Percentiles rank a stretch among this genome's conserved stretches.
These are phyloP conservation scores for Fusarium buharicum DNA, from an alignment of 2,329 filamentous ascomycete species.

Conservation along the genomic window DNA sequence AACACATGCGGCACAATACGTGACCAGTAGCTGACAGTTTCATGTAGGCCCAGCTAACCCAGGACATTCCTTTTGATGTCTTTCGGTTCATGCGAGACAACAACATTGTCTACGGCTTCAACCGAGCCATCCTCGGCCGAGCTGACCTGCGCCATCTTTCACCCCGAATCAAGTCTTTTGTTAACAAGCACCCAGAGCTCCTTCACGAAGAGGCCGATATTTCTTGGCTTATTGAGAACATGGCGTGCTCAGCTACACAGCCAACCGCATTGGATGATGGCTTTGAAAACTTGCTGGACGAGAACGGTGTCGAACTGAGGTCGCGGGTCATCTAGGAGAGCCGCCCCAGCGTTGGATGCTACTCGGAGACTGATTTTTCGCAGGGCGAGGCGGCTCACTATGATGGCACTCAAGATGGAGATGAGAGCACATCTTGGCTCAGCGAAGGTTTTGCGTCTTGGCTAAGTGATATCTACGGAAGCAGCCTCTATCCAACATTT, in stretches of 20 bases:
- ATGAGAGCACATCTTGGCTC: slow-evolving; percentile 37
- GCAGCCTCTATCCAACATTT: slow-evolving; percentile 63
- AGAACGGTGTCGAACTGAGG: slow-evolving; percentile 25
- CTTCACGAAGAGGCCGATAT: slow-evolving; percentile 61
- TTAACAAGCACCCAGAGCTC: slow-evolving; percentile 56
- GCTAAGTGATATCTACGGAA: slow-evolving; percentile 57
- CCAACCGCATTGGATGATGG: slow-evolving; percentile 2
- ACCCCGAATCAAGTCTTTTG: slow-evolving; percentile 58
- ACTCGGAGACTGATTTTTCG: slow-evolving; percentile 24
- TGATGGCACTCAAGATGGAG: slow-evolving; percentile 19
- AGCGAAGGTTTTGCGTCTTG: slow-evolving; percentile 49
- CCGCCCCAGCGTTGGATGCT: slow-evolving; percentile 27
- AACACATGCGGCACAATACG: neutral
- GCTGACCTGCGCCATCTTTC: slow-evolving; percentile 57
- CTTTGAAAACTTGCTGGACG: slow-evolving; percentile 14
- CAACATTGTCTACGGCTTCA: slow-evolving; percentile 80
- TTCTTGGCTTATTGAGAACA: slow-evolving; percentile 56
- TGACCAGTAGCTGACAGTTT: slow-evolving; percentile 17
- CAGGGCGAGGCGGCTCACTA: slow-evolving; percentile 28
- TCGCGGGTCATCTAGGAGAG: slow-evolving; percentile 39
- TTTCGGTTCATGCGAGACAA: slow-evolving; percentile 88
- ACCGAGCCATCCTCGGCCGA: slow-evolving; percentile 60
- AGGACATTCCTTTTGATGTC: slow-evolving; percentile 81
- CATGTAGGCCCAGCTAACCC: slow-evolving; percentile 62
- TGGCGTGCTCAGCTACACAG: neutral